phyloP scores from a whole-genome alignment of 2,329 filamentous ascomycete species.

The Leptographium galeiforme region DNA sequence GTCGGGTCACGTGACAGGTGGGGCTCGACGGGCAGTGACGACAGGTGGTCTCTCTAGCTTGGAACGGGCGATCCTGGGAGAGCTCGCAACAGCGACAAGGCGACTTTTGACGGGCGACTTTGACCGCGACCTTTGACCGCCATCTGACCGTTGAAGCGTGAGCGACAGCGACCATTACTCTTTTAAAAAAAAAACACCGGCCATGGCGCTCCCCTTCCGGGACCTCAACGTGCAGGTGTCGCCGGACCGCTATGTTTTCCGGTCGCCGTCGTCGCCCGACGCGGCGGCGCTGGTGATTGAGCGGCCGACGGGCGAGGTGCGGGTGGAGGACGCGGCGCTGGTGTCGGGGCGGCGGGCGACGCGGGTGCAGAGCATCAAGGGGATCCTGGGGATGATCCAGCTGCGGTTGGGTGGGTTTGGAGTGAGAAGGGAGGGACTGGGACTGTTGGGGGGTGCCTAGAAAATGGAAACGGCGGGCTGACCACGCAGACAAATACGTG shows the following conservation, averaged over 20 bases:
- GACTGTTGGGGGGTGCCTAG: no score
- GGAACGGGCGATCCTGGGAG: no score
- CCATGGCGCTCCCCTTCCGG: slow-evolving; percentile 55
- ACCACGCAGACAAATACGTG: slow-evolving; percentile 96
- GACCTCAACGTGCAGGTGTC: slow-evolving; percentile 96
- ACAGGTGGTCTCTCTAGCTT: neutral
- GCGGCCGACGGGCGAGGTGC: slow-evolving; percentile 79
- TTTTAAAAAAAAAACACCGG: no score
- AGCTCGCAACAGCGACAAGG: no score
- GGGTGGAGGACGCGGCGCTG: slow-evolving; percentile 67
- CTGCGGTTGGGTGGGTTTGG: slow-evolving; percentile 82
- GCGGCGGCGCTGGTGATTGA: slow-evolving; percentile 81
- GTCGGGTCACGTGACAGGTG: neutral
- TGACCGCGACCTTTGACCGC: no score
- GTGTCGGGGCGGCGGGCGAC: slow-evolving; percentile 58
- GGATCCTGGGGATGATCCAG: slow-evolving; percentile 88
- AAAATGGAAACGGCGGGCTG: no score
- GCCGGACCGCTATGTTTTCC: slow-evolving; percentile 87
- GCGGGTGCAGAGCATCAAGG: slow-evolving; percentile 80
- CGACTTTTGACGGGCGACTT: no score
- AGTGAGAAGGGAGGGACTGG: no score
- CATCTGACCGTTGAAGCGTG: no score
- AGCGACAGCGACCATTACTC: no score
- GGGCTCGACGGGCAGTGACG: neutral
- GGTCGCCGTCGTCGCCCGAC: slow-evolving; percentile 84